Evolutionary conservation across 1,284 basidiomycete genomes (phyloP).

Genomic region (Ceratobasidium sp.): DNA sequence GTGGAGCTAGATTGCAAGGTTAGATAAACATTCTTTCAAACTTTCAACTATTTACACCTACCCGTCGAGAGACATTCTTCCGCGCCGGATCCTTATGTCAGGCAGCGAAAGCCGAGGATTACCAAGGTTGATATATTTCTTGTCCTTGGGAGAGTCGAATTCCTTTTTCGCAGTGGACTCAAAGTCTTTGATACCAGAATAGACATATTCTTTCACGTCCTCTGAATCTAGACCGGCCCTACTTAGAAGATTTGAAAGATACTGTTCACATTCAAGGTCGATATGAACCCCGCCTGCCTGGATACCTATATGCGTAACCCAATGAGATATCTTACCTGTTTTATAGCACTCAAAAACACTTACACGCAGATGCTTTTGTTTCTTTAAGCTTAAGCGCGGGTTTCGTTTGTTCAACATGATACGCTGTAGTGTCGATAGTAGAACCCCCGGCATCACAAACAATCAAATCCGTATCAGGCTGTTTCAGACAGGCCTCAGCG

Average conservation of each 20-base stretch:
- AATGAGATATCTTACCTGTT: neutral
- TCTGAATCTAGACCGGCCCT: neutral
- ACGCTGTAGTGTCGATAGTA: constrained; percentile 43
- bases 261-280: neutral
- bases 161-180: neutral
- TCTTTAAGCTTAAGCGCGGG: constrained; percentile 19
- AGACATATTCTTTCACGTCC: neutral
- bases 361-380: constrained; percentile 27
- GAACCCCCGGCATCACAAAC: constrained; percentile 44
- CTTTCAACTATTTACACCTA: neutral
- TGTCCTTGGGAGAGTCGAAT: neutral
- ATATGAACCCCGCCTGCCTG: constrained; percentile 24
- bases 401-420: constrained; percentile 1
- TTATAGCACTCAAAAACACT: neutral
- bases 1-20: neutral
- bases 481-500: too few species aligned
- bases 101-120: neutral
- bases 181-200: neutral
- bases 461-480: constrained; percentile 22
- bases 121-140: neutral
- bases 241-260: neutral
- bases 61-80: constrained; percentile 1
- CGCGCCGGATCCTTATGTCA: neutral
- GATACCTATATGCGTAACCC: constrained; percentile 11
- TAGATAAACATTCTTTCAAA: neutral